These are phyloP conservation scores for Penstemon davidsonii DNA, from an alignment of 257 asterid species.

Conservation along the genomic window DNA sequence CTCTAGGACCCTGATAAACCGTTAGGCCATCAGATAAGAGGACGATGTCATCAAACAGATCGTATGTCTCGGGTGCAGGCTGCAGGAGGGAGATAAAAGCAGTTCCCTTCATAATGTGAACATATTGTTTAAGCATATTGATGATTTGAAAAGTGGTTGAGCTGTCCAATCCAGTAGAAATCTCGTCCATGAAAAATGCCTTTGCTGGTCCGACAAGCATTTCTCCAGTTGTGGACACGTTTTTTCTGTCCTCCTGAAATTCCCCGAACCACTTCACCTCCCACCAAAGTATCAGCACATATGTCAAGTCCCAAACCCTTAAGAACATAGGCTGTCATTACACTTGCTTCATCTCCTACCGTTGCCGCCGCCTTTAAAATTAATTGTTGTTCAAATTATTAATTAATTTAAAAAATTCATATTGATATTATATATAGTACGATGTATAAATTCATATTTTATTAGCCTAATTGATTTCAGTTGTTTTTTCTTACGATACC, in stretches of 20 bases:
- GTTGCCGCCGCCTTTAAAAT: conserved; percentile 38
- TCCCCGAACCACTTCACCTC: conserved; percentile 43
- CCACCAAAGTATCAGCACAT: conserved; percentile 46
- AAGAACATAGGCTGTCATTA: conserved; percentile 41
- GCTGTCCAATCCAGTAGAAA: conserved; percentile 68
- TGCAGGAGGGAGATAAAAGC: conserved; percentile 68
- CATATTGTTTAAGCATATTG: conserved; percentile 49
- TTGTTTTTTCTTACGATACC: too few relatives aligned
- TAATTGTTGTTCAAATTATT: too few relatives aligned
- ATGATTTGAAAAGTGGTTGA: conserved; percentile 62
- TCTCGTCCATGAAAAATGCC: conserved; percentile 76
- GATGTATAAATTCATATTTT: too few relatives aligned
- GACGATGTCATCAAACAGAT: conserved; percentile 60
- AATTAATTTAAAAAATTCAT: too few relatives aligned
- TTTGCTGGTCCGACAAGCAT: conserved; percentile 70
- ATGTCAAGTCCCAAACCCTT: conserved; percentile 41
- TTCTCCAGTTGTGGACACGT: conserved; percentile 51
- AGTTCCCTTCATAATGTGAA: conserved; percentile 68
- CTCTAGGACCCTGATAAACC: conserved; percentile 67
- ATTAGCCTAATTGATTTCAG: too few relatives aligned
- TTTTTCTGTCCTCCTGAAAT: conserved; percentile 46
- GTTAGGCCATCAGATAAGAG: conserved; percentile 56
- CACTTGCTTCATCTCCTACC: conserved; percentile 43
- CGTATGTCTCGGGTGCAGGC: conserved; percentile 68
- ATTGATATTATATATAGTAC: too few relatives aligned